Evolutionary conservation across 352 stramenopile genomes (phyloP).

Genomic region (Phytophthora tentaculata): DNA sequence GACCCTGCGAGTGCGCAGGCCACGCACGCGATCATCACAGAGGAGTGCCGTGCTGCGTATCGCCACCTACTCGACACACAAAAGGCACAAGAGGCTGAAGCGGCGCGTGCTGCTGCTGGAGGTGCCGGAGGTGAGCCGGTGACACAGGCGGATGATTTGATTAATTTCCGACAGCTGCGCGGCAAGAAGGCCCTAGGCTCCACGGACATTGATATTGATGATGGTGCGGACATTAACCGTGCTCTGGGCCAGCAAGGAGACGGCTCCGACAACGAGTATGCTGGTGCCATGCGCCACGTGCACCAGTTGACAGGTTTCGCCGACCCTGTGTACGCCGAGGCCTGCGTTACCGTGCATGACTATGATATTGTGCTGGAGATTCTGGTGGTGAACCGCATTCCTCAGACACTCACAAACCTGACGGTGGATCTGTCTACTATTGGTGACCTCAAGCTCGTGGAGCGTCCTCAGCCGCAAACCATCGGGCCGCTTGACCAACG

Average conservation of each 20-base stretch:
- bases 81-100: conserved; percentile 72
- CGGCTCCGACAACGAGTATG: conserved; percentile 81
- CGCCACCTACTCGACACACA: conserved; percentile 76
- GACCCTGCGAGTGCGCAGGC: conserved; percentile 86
- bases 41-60: conserved; percentile 84
- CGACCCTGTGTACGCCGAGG: conserved; percentile 99
- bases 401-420: conserved; percentile 98
- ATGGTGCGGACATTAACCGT: conserved; percentile 96
- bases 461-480: conserved; percentile 97
- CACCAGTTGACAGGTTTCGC: conserved; percentile 99
- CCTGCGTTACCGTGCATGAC: conserved; percentile 99
- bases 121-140: conserved; percentile 62
- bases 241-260: conserved; percentile 90
- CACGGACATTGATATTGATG: conserved; percentile 98
- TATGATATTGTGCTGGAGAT: conserved; percentile 99
- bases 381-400: conserved; percentile 98
- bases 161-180: conserved; percentile 97
- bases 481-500: conserved; percentile 98
- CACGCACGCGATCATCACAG: conserved; percentile 77
- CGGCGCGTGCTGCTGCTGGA: conserved; percentile 39
- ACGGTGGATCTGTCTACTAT: conserved; percentile 99
- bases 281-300: conserved; percentile 95
- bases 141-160: conserved; percentile 94
- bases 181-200: conserved; percentile 92
- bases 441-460: conserved; percentile 99